Conservation (phyloP, 441 rosid genomes). For the Arabidopsis hybrid region DNA sequence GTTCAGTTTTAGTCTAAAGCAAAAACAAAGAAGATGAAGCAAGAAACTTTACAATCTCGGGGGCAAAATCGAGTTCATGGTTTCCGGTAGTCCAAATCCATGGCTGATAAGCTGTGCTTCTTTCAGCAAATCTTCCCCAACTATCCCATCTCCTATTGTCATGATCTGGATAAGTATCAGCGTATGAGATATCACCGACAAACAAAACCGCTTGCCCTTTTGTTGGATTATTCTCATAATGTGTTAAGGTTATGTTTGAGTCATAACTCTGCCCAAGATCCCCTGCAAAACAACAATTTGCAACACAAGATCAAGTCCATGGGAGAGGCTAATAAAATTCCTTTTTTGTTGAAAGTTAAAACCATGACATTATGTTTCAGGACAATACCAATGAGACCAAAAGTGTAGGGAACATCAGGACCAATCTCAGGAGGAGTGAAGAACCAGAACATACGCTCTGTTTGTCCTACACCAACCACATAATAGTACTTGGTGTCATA, state of each 20-base stretch:
- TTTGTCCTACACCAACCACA: constrained; percentile 61
- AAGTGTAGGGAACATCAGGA: constrained; percentile 85
- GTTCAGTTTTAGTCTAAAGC: constrained; percentile 9
- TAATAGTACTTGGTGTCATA: constrained; percentile 74
- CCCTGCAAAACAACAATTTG: constrained; percentile 56
- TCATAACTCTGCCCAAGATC: constrained; percentile 92
- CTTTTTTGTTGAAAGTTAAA: background rate
- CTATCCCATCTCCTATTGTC: constrained; percentile 82
- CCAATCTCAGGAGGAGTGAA: constrained; percentile 82
- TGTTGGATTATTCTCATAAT: constrained; percentile 69
- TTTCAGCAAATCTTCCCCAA: constrained; percentile 84
- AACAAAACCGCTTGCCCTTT: constrained; percentile 78
- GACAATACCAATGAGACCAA: constrained; percentile 84
- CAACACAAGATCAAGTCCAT: constrained; percentile 24
- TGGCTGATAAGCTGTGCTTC: constrained; percentile 86
- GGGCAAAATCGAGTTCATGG: constrained; percentile 80
- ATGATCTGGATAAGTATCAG: constrained; percentile 69
- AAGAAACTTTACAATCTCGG: constrained; percentile 58
- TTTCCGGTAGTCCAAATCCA: constrained; percentile 95
- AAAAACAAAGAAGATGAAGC: constrained; percentile 15
- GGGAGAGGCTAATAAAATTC: background rate
- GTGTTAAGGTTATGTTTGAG: constrained; percentile 78
- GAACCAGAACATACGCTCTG: constrained; percentile 71
- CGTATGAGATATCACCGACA: constrained; percentile 87
- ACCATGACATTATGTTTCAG: constrained; percentile 2